phyloP scores from a whole-genome alignment of 371 early-diverging fungal genomes.

The Catenaria anguillulae region DNA sequence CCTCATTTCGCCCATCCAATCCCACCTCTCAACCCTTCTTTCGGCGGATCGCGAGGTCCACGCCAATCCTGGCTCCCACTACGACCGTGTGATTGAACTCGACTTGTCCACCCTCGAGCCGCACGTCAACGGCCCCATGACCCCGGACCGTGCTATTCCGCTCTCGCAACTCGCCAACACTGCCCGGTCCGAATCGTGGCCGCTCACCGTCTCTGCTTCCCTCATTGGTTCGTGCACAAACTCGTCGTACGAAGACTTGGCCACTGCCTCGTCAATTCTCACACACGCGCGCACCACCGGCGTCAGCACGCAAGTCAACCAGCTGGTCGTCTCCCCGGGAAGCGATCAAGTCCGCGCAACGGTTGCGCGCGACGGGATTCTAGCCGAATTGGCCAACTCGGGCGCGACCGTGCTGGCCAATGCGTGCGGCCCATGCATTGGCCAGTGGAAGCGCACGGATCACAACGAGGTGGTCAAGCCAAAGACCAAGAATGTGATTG shows the following conservation, averaged over 20 bases:
- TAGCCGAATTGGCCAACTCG: conserved; percentile 55
- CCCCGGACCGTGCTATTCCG: conserved; percentile 86
- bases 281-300: conserved; percentile 69
- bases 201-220: conserved; percentile 66
- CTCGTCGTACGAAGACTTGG: conserved; percentile 90
- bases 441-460: conserved; percentile 86
- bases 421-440: conserved; percentile 80
- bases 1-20: conserved; percentile 54
- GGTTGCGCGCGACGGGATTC: conserved; percentile 82
- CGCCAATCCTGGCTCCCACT: conserved; percentile 33
- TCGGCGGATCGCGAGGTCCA: conserved; percentile 30
- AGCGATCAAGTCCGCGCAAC: conserved; percentile 94
- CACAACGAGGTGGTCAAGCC: no score
- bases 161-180: conserved; percentile 62
- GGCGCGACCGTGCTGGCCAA: conserved; percentile 81
- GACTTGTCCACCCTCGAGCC: conserved; percentile 79
- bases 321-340: conserved; percentile 86
- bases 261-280: conserved; percentile 67
- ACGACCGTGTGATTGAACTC: conserved; percentile 84
- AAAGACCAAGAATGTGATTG: conserved; percentile 89
- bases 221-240: conserved; percentile 94
- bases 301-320: conserved; percentile 49
- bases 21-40: conserved; percentile 32
- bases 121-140: conserved; percentile 92
- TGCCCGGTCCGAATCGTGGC: conserved; percentile 69